phyloP scores from a whole-genome alignment of 176 grass and related monocot species.

The Juncus inflexus region DNA sequence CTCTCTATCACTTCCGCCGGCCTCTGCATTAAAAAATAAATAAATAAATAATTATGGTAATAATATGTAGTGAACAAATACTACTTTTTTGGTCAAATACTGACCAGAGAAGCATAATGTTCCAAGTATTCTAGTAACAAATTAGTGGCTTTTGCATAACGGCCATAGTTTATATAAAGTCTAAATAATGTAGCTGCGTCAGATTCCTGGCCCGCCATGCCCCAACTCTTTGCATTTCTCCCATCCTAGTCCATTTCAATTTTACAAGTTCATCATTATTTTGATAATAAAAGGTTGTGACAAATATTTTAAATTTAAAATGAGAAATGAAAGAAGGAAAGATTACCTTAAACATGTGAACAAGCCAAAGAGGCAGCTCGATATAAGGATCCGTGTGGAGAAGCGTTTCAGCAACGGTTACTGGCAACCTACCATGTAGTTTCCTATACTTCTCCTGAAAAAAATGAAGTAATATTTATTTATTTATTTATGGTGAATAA shows the following conservation, averaged over 20 bases:
- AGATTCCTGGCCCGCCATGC: conserved; percentile 85
- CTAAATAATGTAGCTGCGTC: conserved; percentile 85
- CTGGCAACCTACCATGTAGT: conserved; percentile 68
- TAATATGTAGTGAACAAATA: neutral
- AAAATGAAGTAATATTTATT: conserved; percentile 12
- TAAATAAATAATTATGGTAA: conserved; percentile 2
- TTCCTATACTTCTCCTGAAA: conserved; percentile 84
- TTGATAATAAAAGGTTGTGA: neutral
- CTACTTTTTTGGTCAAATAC: neutral
- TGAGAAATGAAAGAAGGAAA: conserved; percentile 6
- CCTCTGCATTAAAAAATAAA: conserved; percentile 48
- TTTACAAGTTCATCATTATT: conserved; percentile 1
- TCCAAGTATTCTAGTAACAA: conserved; percentile 83
- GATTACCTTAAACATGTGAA: conserved; percentile 95
- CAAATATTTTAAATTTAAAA: neutral
- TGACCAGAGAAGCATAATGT: conserved; percentile 66
- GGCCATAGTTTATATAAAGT: conserved; percentile 76
- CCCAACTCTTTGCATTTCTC: conserved; percentile 55
- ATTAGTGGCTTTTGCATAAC: conserved; percentile 69
- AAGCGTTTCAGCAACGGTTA: conserved; percentile 86
- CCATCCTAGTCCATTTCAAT: conserved; percentile 36
- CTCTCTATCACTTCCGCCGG: conserved; percentile 57
- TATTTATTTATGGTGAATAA: neutral
- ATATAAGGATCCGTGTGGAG: conserved; percentile 81
- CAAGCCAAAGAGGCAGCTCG: conserved; percentile 92